These are phyloP conservation scores for Halophytophthora polymorphica DNA, from an alignment of 352 stramenopile genomes.

Conservation along the genomic window DNA sequence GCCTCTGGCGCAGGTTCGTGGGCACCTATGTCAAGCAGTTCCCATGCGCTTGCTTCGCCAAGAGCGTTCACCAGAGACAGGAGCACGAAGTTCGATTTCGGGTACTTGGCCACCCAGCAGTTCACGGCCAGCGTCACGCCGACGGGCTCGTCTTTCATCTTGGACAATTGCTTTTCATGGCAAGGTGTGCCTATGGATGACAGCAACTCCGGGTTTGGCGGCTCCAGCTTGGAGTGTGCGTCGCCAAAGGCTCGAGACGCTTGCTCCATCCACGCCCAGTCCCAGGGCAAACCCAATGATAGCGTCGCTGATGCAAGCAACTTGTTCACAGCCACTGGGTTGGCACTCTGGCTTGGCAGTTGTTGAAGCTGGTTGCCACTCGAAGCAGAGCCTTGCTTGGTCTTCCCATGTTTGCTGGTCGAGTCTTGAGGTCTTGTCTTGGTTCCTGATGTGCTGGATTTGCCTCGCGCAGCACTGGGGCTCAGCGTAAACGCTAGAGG, in stretches of 20 bases:
- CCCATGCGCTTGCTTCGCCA: conserved; percentile 54
- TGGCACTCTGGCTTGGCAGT: conserved; percentile 1
- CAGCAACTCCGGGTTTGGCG: conserved; percentile 21
- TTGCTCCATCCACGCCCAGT: conserved; percentile 61
- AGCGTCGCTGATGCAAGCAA: conserved; percentile 46
- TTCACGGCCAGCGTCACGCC: conserved; percentile 68
- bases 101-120: conserved; percentile 50
- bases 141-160: conserved; percentile 55
- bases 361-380: conserved; percentile 6
- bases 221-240: conserved; percentile 23
- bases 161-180: conserved; percentile 52
- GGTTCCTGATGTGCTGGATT: background rate
- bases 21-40: conserved; percentile 54
- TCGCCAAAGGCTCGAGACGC: conserved; percentile 30
- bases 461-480: conserved; percentile 3
- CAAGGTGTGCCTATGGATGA: conserved; percentile 14
- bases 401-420: conserved; percentile 4
- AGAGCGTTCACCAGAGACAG: conserved; percentile 71
- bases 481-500: no score
- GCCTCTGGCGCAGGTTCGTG: conserved; percentile 35
- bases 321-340: conserved; percentile 29
- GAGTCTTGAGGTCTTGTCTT: conserved; percentile 6
- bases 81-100: conserved; percentile 49
- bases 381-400: background rate
- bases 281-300: conserved; percentile 37